Conservation (phyloP, 2,329 filamentous ascomycete genomes). For the Pyrenochaeta sp. region DNA sequence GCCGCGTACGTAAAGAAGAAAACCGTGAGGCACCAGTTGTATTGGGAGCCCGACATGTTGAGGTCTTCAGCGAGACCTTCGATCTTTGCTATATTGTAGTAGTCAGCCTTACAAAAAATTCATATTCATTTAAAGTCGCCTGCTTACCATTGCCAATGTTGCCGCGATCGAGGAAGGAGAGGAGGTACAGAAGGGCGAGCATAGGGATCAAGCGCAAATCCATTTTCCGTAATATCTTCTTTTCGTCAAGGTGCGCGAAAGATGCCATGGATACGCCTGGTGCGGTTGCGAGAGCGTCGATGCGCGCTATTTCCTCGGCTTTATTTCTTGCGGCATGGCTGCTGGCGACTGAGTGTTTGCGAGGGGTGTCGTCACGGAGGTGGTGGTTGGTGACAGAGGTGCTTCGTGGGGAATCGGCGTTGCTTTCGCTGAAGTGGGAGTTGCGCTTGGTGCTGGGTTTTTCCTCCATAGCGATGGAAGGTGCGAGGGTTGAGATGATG, state of each 20-base stretch:
- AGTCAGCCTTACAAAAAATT: neutral
- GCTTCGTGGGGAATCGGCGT: neutral
- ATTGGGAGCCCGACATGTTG: conserved; percentile 62
- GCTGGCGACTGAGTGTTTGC: conserved; percentile 9
- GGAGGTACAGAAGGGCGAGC: conserved; percentile 50
- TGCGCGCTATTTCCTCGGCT: conserved; percentile 12
- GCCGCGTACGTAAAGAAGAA: conserved; percentile 67
- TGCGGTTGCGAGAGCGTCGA: conserved; percentile 12
- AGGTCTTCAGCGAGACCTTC: conserved; percentile 41
- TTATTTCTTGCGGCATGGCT: conserved; percentile 13
- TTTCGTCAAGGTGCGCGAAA: conserved; percentile 51
- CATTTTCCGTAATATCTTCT: conserved; percentile 53
- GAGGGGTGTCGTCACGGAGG: neutral
- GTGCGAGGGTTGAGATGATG: neutral
- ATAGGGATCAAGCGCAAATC: conserved; percentile 51
- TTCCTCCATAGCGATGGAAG: conserved; percentile 3
- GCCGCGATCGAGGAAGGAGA: conserved; percentile 47
- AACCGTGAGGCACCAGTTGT: conserved; percentile 69
- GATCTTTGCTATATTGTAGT: conserved; percentile 37
- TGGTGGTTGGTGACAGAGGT: neutral
- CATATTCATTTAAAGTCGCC: too few relatives aligned
- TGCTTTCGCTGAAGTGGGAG: neutral
- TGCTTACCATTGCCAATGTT: conserved; percentile 52
- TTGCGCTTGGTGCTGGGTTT: conserved; percentile 12
- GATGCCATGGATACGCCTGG: conserved; percentile 36